Conservation (phyloP, 768 basidiomycete species). For the Solioccasus polychromus region DNA sequence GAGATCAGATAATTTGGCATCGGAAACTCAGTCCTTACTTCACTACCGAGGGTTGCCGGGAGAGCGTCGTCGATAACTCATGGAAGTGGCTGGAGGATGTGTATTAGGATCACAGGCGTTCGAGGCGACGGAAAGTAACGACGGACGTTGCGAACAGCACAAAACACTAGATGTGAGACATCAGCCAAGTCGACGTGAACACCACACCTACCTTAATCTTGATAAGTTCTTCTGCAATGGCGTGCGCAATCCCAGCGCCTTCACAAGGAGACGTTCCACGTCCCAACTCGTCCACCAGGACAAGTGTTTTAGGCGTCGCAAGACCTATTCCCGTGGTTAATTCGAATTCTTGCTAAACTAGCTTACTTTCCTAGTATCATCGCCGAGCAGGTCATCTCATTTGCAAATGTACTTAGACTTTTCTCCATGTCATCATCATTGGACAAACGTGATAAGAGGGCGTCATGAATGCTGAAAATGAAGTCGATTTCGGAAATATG, state of each 20-base stretch:
- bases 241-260: constrained; percentile 79
- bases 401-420: constrained; percentile 90
- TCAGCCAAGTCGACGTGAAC: not conserved
- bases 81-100: constrained; percentile 59
- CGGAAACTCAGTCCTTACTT: constrained; percentile 49
- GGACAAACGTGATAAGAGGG: constrained; percentile 81
- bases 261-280: constrained; percentile 86
- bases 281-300: constrained; percentile 91
- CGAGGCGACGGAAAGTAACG: not conserved
- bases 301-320: constrained; percentile 64
- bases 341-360: not conserved
- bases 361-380: constrained; percentile 74
- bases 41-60: constrained; percentile 72
- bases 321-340: constrained; percentile 46
- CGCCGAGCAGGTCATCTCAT: constrained; percentile 88
- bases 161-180: constrained; percentile 51
- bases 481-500: not conserved
- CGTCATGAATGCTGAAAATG: constrained; percentile 66
- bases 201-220: constrained; percentile 53
- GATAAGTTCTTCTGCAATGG: constrained; percentile 78
- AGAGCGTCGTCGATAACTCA: constrained; percentile 76
- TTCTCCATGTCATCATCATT: constrained; percentile 94
- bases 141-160: constrained; percentile 89
- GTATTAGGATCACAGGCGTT: constrained; percentile 2
- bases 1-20: not conserved